Evolutionary conservation across 2,329 filamentous ascomycete species (phyloP).

Genomic region (Fusarium papillatum): DNA sequence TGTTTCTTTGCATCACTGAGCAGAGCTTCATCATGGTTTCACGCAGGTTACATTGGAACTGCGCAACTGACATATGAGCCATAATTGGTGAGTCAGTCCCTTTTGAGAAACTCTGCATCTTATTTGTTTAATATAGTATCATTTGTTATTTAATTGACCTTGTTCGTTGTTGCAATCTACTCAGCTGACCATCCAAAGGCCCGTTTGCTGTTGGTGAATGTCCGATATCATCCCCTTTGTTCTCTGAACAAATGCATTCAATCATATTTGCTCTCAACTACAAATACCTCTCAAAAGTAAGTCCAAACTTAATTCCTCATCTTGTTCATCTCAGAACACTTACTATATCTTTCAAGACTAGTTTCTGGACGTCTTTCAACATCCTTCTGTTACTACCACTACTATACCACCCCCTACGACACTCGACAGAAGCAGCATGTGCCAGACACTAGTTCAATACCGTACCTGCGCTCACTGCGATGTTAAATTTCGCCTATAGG

Average conservation of each 20-base stretch:
- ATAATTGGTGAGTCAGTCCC: constrained; percentile 6
- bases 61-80: neutral
- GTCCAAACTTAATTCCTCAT: neutral
- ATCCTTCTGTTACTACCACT: neutral
- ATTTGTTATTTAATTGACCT: neutral
- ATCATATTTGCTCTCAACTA: neutral
- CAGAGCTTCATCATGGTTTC: constrained; percentile 17
- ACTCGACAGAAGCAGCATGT: constrained; percentile 18
- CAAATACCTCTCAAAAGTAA: neutral
- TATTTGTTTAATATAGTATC: neutral
- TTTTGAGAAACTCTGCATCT: neutral
- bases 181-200: neutral
- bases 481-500: constrained; percentile 28
- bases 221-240: neutral
- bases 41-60: constrained; percentile 11
- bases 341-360: neutral
- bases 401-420: neutral
- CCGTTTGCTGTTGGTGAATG: neutral
- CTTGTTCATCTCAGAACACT: neutral
- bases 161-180: neutral
- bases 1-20: neutral
- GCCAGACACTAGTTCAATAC: constrained; percentile 33
- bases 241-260: neutral
- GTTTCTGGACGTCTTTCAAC: neutral
- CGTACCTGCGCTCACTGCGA: constrained; percentile 37